Base-by-base conservation (phyloP, 768 basidiomycete genomes). In the Phanerodontia chrysosporium region DNA sequence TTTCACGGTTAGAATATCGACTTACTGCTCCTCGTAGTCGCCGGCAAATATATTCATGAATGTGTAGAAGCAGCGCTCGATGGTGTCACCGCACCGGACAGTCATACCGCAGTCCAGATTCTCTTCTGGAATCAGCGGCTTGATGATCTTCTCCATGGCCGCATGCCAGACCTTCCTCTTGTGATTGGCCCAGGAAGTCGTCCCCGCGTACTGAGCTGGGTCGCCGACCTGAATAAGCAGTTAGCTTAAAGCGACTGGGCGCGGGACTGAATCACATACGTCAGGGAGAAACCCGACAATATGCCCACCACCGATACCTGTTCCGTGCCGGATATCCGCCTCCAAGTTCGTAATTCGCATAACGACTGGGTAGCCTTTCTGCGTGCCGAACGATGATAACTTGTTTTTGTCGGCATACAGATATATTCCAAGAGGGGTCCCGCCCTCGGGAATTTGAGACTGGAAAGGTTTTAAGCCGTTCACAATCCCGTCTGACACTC, bases 21-120 rank as follows among this genome's bases (percentile, higher is more conserved):
- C 59, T 51, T 51, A 68, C 68, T 68, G 67, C 52, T 69, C 69
- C 42, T 70, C 66, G 58, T 68, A 70, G 42, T 70, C 69, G n/a
- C 66, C 64, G 2, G 65, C 63, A 12, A 70, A 45, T 0, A 70
- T 67, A 10, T 66, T 27, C 7, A 68, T 55, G 14, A 64, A 27
- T 3, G 65, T 67, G 46, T 61, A 70, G 3, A 70, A 21, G 9
- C 28, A 30, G 1, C 48, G 52, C 1, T 0, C 4, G 4, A 65
- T 30, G 2, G 22, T 36, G 55, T 67, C 51, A 1, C 51, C 55
- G 44, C 61, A 62, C n/a, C 56, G 46, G 27, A 62, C 14, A 32
- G 24, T 14, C 28, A 35, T 35, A 7, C 32, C 32, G 7, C 21
- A 59, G 4, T 66, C 67, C 21, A 53, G 58, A 39, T 60, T 58